Conservation (phyloP, 352 stramenopile species). For the Pythium aristosporum region DNA sequence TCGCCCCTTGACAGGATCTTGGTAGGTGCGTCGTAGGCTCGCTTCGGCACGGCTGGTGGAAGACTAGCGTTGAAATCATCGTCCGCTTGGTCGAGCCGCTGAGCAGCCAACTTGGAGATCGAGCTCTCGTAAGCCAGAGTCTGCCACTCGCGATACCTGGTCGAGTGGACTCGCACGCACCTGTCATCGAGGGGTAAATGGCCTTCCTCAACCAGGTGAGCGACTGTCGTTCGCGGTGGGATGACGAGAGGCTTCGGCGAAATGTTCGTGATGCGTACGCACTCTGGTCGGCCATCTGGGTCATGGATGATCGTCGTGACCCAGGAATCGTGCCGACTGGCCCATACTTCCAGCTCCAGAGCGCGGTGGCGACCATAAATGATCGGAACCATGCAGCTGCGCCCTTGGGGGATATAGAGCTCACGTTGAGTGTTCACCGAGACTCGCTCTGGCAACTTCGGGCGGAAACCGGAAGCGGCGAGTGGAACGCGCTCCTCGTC, state of each 20-base stretch:
- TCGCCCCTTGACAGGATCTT: conserved; percentile 14
- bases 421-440: background rate
- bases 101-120: background rate
- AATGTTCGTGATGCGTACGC: conserved; percentile 8
- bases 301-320: background rate
- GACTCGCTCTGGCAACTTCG: conserved; percentile 3
- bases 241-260: background rate
- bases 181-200: conserved; percentile 5
- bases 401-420: background rate
- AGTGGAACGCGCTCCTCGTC: conserved; percentile 18
- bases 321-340: background rate
- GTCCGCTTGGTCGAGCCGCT: background rate
- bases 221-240: background rate
- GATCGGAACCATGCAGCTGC: background rate
- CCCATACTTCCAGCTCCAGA: background rate
- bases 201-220: conserved; percentile 11
- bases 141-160: conserved; percentile 18
- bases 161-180: conserved; percentile 8
- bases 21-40: background rate
- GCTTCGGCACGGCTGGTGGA: background rate
- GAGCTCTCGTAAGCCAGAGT: conserved; percentile 2
- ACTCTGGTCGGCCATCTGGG: background rate
- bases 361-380: background rate
- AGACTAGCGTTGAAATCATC: conserved; percentile 1
- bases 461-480: background rate